These are phyloP conservation scores for Thoreauomyces humboldtii DNA, from an alignment of 192 early-diverging fungal genomes.

Conservation along the genomic window DNA sequence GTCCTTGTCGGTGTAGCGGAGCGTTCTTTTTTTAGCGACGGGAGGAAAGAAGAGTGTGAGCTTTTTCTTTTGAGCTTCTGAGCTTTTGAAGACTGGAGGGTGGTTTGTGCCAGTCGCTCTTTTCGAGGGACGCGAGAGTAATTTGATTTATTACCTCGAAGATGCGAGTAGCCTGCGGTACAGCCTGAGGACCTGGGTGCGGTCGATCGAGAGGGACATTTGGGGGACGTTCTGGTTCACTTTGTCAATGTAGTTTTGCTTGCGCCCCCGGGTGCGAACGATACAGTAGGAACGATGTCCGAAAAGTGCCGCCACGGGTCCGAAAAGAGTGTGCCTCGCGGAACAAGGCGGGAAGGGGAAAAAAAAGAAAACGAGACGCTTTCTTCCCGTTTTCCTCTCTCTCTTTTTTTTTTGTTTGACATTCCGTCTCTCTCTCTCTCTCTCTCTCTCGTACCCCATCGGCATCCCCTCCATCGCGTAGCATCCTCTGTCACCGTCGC, in stretches of 20 bases:
- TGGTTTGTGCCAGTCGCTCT: too few species aligned
- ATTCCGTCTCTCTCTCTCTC: background rate
- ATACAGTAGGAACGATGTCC: too few species aligned
- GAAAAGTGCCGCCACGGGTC: too few species aligned
- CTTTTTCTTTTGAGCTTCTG: too few species aligned
- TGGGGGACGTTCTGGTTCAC: too few species aligned
- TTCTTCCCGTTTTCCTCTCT: background rate
- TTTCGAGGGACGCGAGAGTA: background rate
- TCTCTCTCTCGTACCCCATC: background rate
- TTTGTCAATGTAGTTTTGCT: too few species aligned
- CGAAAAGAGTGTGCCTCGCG: too few species aligned
- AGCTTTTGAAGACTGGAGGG: background rate
- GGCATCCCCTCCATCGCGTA: too few species aligned
- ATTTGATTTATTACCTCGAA: conserved; percentile 5
- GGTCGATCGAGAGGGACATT: conserved; percentile 10
- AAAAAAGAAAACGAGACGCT: too few species aligned
- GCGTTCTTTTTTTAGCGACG: background rate
- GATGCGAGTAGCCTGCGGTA: conserved; percentile 19
- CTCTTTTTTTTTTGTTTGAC: background rate
- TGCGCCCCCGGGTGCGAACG: too few species aligned
- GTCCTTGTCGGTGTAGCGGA: conserved; percentile 26
- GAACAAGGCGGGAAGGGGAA: too few species aligned
- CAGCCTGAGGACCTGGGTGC: conserved; percentile 9
- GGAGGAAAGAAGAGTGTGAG: background rate
- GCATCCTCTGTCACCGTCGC: too few species aligned